phyloP scores from a whole-genome alignment of 768 basidiomycete species.

The Boletus sp. region DNA sequence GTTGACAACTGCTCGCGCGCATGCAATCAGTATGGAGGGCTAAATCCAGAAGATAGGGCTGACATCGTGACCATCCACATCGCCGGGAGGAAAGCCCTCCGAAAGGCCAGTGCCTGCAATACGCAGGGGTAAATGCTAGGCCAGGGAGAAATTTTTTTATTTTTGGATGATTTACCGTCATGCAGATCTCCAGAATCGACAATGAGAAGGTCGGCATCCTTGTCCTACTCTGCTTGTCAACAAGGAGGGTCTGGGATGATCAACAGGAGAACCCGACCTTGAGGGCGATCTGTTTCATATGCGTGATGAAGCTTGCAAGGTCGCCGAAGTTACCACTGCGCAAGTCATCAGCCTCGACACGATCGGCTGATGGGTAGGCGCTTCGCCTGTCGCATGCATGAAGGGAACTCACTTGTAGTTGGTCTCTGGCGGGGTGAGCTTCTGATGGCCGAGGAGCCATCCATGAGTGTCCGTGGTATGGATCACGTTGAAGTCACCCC shows the following conservation, averaged over 20 bases:
- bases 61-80: conserved; percentile 71
- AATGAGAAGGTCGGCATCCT: conserved; percentile 79
- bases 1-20: neutral
- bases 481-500: conserved; percentile 89
- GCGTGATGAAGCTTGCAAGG: conserved; percentile 80
- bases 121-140: neutral
- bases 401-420: conserved; percentile 55
- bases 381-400: neutral
- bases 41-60: conserved; percentile 8
- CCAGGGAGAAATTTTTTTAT: neutral
- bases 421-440: conserved; percentile 68
- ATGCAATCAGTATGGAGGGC: neutral
- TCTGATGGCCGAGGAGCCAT: conserved; percentile 84
- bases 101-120: conserved; percentile 64
- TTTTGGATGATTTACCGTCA: conserved; percentile 44
- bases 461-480: conserved; percentile 85
- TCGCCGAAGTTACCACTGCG: conserved; percentile 68
- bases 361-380: neutral
- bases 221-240: conserved; percentile 37
- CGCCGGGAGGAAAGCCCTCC: conserved; percentile 60
- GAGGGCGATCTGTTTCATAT: conserved; percentile 74
- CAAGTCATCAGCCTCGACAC: neutral
- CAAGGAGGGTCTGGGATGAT: neutral
- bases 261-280: conserved; percentile 33
- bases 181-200: conserved; percentile 82